A percentile compares a stretch with the other conserved stretches of the same genome.
Conservation (phyloP, 2,329 filamentous ascomycete species). For the Aureobasidium sp. region DNA sequence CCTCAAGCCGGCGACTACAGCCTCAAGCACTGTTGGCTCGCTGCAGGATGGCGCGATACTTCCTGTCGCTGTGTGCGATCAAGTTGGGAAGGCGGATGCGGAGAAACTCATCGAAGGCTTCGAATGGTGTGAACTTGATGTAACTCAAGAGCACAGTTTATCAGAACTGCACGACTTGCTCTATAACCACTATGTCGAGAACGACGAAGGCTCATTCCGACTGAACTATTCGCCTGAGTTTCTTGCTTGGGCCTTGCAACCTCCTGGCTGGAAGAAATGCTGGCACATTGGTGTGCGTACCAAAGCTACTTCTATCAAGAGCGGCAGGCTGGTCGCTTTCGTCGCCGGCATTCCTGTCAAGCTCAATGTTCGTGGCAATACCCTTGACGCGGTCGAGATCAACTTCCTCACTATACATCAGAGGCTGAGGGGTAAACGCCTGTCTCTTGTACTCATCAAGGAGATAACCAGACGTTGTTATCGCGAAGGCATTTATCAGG, state of each 20-base stretch:
- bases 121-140: conserved; percentile 86
- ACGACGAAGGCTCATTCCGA: conserved; percentile 91
- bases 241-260: conserved; percentile 87
- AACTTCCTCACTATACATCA: conserved; percentile 98
- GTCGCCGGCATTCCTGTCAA: conserved; percentile 88
- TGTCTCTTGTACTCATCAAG: conserved; percentile 91
- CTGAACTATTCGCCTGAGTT: conserved; percentile 92
- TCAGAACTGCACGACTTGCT: conserved; percentile 88
- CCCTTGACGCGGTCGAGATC: conserved; percentile 77
- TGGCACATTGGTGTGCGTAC: conserved; percentile 91
- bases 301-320: conserved; percentile 49
- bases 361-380: conserved; percentile 69
- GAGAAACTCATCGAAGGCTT: conserved; percentile 71
- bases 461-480: conserved; percentile 93
- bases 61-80: conserved; percentile 23
- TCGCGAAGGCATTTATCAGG: conserved; percentile 78
- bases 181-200: conserved; percentile 92
- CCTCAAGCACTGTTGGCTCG: background rate
- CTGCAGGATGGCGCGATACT: background rate
- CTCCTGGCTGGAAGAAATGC: conserved; percentile 84
- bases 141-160: conserved; percentile 67
- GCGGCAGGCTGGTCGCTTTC: conserved; percentile 83
- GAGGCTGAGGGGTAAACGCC: conserved; percentile 86
- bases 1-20: conserved; percentile 15
- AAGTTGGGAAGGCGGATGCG: conserved; percentile 45